Conservation (phyloP, 2,329 filamentous ascomycete species). For the Teratosphaeria nubilosa region DNA sequence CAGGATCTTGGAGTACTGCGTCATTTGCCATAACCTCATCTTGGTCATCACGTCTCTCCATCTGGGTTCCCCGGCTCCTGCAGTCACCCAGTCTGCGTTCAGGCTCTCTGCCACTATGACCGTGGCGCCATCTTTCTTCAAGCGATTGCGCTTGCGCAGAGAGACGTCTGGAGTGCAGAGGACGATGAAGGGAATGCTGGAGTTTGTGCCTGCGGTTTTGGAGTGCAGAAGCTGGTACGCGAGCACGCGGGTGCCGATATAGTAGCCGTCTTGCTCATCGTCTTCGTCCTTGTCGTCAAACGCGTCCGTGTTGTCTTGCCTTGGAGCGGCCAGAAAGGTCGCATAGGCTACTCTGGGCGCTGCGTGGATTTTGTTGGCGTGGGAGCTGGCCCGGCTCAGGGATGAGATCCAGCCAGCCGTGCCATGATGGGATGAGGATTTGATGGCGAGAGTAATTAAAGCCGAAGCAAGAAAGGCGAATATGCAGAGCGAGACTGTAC, state of each 20-base stretch:
- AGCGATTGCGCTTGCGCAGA: constrained; percentile 24
- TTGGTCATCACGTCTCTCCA: constrained; percentile 29
- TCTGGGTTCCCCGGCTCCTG: constrained; percentile 16
- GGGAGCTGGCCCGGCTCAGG: not conserved
- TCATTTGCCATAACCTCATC: constrained; percentile 26
- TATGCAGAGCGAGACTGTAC: not conserved
- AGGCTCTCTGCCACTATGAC: constrained; percentile 26
- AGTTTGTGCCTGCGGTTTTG: constrained; percentile 24
- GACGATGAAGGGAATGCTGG: constrained; percentile 29
- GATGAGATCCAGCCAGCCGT: not conserved
- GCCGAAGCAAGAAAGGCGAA: not conserved
- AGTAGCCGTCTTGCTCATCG: constrained; percentile 23
- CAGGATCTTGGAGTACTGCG: constrained; percentile 25
- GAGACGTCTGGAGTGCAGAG: constrained; percentile 27
- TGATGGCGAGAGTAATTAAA: not conserved
- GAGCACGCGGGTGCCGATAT: constrained; percentile 25
- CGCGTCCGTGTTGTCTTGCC: constrained; percentile 13
- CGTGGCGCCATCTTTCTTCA: constrained; percentile 27
- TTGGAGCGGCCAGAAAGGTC: constrained; percentile 26
- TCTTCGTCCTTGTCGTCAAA: constrained; percentile 14
- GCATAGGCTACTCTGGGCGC: constrained; percentile 28
- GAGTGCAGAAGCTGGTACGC: constrained; percentile 31
- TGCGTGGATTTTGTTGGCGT: constrained; percentile 4
- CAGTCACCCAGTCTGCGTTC: not conserved
- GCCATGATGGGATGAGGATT: not conserved